These are phyloP conservation scores for Sporothrix protearum DNA, from an alignment of 2,329 filamentous ascomycete species.

Conservation along the genomic window DNA sequence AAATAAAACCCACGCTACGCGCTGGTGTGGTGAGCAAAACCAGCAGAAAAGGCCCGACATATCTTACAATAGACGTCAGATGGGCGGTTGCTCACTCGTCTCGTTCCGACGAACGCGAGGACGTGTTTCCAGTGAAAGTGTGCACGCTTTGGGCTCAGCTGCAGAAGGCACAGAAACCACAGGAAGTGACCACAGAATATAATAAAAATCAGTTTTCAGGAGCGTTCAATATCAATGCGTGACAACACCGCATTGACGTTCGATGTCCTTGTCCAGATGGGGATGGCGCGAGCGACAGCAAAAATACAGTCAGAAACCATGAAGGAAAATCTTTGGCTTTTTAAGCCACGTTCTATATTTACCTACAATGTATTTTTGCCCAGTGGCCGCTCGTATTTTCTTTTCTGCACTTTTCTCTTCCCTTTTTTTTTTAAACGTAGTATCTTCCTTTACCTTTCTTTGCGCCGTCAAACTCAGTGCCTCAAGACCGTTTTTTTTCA, in stretches of 20 bases:
- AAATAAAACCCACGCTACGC: not conserved
- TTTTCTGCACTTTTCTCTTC: not conserved
- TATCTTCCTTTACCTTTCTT: no score
- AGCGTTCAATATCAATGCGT: not conserved
- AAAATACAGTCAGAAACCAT: not conserved
- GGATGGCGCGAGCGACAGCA: not conserved
- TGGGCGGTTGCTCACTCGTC: not conserved
- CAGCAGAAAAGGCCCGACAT: constrained; percentile 15
- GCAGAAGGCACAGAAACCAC: not conserved
- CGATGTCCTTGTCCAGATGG: not conserved
- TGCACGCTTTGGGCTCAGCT: not conserved
- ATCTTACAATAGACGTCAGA: constrained; percentile 13
- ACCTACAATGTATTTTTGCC: constrained; percentile 8
- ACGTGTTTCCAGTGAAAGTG: not conserved
- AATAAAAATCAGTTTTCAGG: not conserved
- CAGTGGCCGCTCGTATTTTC: not conserved
- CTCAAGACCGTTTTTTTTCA: not conserved
- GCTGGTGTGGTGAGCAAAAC: not conserved
- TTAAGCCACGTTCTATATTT: not conserved
- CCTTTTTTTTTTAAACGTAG: not conserved
- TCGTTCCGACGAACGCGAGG: not conserved
- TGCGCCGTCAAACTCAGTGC: not conserved
- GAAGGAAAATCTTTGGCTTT: not conserved
- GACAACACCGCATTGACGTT: not conserved
- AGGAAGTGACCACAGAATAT: not conserved